These are phyloP conservation scores for Berkeleyomyces basicola DNA, from an alignment of 2,329 filamentous ascomycete species.

Conservation along the genomic window DNA sequence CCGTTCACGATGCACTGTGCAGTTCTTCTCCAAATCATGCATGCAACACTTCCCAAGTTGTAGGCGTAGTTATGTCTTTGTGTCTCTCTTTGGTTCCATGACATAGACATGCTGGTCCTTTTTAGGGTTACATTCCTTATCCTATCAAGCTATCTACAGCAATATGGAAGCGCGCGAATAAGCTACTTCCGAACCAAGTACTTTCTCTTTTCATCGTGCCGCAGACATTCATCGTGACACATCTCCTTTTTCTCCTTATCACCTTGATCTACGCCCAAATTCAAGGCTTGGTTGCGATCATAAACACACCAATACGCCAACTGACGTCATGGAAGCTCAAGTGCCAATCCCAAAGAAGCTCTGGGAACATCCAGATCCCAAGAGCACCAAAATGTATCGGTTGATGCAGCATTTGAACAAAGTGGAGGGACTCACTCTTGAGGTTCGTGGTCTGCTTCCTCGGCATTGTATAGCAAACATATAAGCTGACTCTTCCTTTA, in stretches of 20 bases:
- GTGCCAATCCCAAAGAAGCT: slow-evolving; percentile 38
- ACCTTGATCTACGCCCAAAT: background rate
- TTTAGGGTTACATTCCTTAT: background rate
- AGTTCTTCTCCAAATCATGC: background rate
- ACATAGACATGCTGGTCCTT: no score
- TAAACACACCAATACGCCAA: background rate
- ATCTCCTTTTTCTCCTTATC: background rate
- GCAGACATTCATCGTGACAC: background rate
- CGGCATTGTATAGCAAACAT: background rate
- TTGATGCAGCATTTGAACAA: slow-evolving; percentile 51
- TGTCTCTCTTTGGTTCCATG: background rate
- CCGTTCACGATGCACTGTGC: background rate
- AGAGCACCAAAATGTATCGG: slow-evolving; percentile 45
- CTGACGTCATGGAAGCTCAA: background rate
- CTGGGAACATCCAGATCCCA: slow-evolving; percentile 48
- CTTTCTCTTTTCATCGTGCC: background rate
- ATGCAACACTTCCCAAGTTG: no score
- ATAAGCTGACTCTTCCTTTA: slow-evolving; percentile 19
- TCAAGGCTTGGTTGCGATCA: background rate
- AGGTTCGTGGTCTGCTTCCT: slow-evolving; percentile 26
- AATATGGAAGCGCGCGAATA: background rate
- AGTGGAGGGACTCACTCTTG: slow-evolving; percentile 37
- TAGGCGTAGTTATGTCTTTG: background rate
- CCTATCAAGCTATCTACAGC: background rate
- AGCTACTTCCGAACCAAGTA: background rate